These are phyloP conservation scores for Oryza meyeriana DNA, from an alignment of 176 grass and related monocot genomes.

Conservation along the genomic window DNA sequence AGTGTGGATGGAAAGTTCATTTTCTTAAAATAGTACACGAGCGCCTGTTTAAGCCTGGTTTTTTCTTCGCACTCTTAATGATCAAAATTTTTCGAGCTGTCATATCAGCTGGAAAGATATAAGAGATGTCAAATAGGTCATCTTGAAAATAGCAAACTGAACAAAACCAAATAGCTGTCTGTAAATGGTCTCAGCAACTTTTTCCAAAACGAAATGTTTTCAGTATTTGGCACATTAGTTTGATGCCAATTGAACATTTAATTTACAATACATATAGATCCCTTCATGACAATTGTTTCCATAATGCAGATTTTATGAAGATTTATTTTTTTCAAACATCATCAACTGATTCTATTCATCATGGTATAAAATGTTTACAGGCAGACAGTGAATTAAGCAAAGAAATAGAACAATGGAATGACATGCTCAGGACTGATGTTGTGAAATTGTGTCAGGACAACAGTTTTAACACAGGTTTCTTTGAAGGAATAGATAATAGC, in stretches of 20 bases:
- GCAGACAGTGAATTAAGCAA: slow-evolving; percentile 81
- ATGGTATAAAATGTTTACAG: slow-evolving; percentile 32
- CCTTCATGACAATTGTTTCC: neutral
- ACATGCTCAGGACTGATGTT: slow-evolving; percentile 77
- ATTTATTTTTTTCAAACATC: slow-evolving; percentile 1
- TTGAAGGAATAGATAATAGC: slow-evolving; percentile 82
- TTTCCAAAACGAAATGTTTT: neutral
- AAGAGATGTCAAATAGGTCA: neutral
- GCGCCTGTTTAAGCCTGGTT: slow-evolving; percentile 1
- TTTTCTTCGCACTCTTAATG: neutral
- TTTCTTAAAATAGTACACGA: neutral
- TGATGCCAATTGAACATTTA: neutral
- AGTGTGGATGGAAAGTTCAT: neutral
- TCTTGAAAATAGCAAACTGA: neutral
- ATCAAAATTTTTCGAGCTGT: neutral
- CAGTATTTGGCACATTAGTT: neutral
- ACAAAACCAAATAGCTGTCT: slow-evolving; percentile 9
- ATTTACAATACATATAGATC: neutral
- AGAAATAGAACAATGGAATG: slow-evolving; percentile 96
- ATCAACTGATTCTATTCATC: neutral
- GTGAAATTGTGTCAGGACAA: slow-evolving; percentile 84
- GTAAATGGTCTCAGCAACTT: neutral
- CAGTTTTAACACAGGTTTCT: slow-evolving; percentile 90
- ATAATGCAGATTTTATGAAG: neutral
- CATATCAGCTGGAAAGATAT: neutral